Evolutionary conservation across 495 filamentous ascomycete genomes (phyloP).

Genomic region (Chaetomium tenue): DNA sequence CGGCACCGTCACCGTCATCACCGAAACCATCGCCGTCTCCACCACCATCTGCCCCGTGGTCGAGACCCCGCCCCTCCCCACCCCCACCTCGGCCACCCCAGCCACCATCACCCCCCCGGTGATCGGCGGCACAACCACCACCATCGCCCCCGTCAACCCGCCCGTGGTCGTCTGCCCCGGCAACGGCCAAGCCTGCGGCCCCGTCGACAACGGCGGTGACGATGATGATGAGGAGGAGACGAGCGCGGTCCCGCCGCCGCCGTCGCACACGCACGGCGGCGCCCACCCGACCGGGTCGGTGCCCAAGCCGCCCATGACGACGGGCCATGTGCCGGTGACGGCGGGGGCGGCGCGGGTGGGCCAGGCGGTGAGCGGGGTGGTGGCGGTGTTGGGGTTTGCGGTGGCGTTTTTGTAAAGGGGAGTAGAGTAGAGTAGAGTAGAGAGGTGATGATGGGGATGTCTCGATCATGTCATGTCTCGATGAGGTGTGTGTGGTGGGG

Average conservation of each 20-base stretch:
- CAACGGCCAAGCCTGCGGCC: neutral
- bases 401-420: neutral
- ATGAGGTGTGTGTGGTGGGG: too few species aligned
- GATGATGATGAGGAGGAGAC: too few species aligned
- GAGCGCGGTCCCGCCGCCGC: too few species aligned
- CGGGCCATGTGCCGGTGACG: neutral
- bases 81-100: neutral
- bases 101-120: neutral
- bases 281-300: neutral
- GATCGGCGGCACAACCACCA: neutral
- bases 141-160: neutral
- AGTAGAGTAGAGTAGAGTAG: too few species aligned
- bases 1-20: conserved; percentile 32
- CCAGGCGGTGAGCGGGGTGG: neutral
- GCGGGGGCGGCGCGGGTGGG: neutral
- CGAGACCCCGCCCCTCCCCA: conserved; percentile 6
- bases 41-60: conserved; percentile 31
- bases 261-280: neutral
- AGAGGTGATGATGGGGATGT: too few species aligned
- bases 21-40: conserved; percentile 31
- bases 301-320: neutral
- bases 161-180: conserved; percentile 9
- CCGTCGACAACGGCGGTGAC: neutral
- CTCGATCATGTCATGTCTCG: too few species aligned
- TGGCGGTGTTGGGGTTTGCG: neutral